phyloP scores from a whole-genome alignment of 148 eudicot genomes.

The Simmondsia chinensis region DNA sequence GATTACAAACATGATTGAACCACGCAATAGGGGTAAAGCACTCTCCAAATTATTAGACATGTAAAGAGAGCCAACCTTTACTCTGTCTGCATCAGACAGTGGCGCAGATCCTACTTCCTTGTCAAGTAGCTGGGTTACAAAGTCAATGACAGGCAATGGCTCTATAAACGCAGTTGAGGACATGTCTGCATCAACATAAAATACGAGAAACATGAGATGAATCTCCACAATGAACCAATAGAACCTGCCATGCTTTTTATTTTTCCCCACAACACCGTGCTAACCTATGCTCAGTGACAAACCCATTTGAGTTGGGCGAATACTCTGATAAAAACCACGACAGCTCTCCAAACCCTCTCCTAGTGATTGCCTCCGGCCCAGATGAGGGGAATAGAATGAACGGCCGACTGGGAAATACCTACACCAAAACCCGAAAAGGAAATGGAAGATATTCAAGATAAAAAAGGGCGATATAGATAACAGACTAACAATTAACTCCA shows the following conservation, averaged over 20 bases:
- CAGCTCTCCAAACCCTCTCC: slow-evolving; percentile 77
- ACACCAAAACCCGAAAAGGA: slow-evolving; percentile 1
- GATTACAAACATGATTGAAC: no score
- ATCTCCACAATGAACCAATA: neutral
- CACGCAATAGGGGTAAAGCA: no score
- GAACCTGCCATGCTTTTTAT: neutral
- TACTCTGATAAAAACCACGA: slow-evolving; percentile 89
- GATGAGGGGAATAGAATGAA: slow-evolving; percentile 57
- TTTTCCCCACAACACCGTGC: neutral
- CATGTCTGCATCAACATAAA: slow-evolving; percentile 45
- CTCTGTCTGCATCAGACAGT: slow-evolving; percentile 66
- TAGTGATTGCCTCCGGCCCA: slow-evolving; percentile 52
- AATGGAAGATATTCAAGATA: neutral
- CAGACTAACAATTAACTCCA: neutral
- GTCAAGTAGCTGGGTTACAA: slow-evolving; percentile 48
- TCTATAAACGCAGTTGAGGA: slow-evolving; percentile 79
- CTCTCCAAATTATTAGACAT: no score
- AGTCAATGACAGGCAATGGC: slow-evolving; percentile 62
- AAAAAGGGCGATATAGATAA: neutral
- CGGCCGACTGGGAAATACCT: slow-evolving; percentile 62
- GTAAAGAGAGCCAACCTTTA: slow-evolving; percentile 30
- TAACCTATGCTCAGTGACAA: slow-evolving; percentile 67
- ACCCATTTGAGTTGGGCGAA: slow-evolving; percentile 90
- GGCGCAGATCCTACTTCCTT: slow-evolving; percentile 55
- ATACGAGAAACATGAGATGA: neutral